Base-by-base conservation (phyloP, 2,329 filamentous ascomycete species). In the Dryadomyces sulphureus region DNA sequence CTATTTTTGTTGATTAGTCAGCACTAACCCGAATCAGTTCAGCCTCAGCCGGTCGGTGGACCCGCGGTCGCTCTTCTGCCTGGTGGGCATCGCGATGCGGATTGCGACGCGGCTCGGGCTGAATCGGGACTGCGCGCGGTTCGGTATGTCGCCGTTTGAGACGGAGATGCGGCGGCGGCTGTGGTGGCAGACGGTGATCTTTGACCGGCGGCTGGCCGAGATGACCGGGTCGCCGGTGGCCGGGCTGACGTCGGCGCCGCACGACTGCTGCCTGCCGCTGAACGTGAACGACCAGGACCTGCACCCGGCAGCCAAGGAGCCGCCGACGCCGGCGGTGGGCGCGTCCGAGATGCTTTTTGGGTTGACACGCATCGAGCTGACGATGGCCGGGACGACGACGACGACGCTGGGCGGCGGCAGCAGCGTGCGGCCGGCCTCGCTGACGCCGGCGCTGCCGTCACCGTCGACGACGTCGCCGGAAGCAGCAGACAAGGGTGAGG, bases 121-220 rank as follows among this genome's bases (percentile, higher is more conserved):
- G 5, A 65, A 51, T 49, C 0, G 50, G 54, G 11, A 41, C 55
- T 1, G 55, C 50, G n/a, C 22, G 9, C 24, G 24, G n/a, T 11
- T n/a, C 24, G 27, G 12, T 8, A 14, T 19, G 25, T 21, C 17
- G 17, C 20, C 55, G 2, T 67, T 72, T 9, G 75, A 80, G 52
- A 68, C 67, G 2, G 77, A 81, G 56, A 67, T 79, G 63, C 68
- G 75, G 14, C 69, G 76, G 25, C 61, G 77, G 36, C 63, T 81
- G 0, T 81, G 76, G 76, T 81, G 76, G 77, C 64, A 72, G 0
- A 57, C 82, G 0, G 58, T 73, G 0, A 55, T 72, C 4, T 73
- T 79, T 46, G 78, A 82, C 52, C 58, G 59, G 41, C 73, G 77
- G 9, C 65, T 76, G 12, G 59, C 68, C 50, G 74, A 79, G 50